phyloP scores from a whole-genome alignment of 2,329 filamentous ascomycete species.

The Apiospora phragmitis region DNA sequence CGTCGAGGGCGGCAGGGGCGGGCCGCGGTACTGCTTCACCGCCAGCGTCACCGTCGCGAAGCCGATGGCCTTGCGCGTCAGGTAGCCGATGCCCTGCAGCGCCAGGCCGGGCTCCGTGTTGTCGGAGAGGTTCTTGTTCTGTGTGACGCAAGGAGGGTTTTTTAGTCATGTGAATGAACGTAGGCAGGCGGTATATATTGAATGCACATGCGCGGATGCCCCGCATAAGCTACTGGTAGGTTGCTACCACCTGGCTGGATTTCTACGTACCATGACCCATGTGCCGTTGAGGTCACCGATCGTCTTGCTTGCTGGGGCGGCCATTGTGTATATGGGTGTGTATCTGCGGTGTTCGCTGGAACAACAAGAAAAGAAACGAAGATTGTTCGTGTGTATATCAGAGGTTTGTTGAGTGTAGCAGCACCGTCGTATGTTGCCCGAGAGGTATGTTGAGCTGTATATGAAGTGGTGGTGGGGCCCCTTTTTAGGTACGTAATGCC shows the following conservation, averaged over 20 bases:
- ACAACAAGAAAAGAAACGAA: neutral
- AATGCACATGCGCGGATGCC: neutral
- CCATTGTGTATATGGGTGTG: constrained; percentile 51
- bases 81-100: constrained; percentile 71
- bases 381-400: neutral
- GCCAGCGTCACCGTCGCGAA: constrained; percentile 68
- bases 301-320: constrained; percentile 67
- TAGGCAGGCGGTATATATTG: neutral
- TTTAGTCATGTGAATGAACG: neutral
- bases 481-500: neutral
- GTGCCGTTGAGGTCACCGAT: constrained; percentile 68
- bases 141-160: constrained; percentile 12
- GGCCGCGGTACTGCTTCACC: constrained; percentile 54
- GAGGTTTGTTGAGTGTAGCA: neutral
- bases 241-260: neutral
- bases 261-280: constrained; percentile 65
- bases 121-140: constrained; percentile 78
- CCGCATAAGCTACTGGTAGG: neutral
- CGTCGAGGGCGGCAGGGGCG: constrained; percentile 41
- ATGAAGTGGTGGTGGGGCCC: neutral
- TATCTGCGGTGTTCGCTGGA: neutral
- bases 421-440: neutral
- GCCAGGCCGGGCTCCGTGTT: constrained; percentile 66
- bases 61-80: constrained; percentile 71
- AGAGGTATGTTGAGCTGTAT: neutral